Conservation (phyloP, 1,284 basidiomycete genomes). For the Trametes polyzona region DNA sequence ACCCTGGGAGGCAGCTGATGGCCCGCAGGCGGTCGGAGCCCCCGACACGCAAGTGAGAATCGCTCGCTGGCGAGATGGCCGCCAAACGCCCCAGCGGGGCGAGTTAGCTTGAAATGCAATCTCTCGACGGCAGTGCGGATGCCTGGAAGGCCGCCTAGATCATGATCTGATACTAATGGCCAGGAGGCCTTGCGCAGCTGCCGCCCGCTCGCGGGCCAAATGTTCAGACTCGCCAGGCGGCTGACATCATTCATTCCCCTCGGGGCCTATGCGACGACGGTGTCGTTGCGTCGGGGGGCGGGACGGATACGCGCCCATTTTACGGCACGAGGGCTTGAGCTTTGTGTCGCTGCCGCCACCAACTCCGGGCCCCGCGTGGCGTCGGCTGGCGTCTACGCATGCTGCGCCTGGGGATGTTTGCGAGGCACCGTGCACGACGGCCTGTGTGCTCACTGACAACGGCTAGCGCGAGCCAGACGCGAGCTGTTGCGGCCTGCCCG, state of each 20-base stretch:
- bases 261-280: neutral
- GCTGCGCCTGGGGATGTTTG: neutral
- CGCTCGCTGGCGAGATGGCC: conserved; percentile 10
- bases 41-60: neutral
- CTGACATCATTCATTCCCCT: conserved; percentile 5
- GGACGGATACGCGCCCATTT: conserved; percentile 17
- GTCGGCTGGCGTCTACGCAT: conserved; percentile 8
- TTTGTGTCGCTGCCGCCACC: conserved; percentile 31
- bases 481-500: neutral
- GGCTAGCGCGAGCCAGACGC: neutral
- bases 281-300: neutral
- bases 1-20: conserved; percentile 1
- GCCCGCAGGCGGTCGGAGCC: conserved; percentile 8
- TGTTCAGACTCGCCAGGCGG: conserved; percentile 6
- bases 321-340: conserved; percentile 29
- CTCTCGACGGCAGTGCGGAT: conserved; percentile 10
- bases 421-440: neutral
- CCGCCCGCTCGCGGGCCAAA: conserved; percentile 1
- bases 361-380: conserved; percentile 15
- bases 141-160: conserved; percentile 8
- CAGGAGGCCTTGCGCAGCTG: neutral
- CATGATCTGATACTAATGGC: conserved; percentile 17
- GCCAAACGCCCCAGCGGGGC: neutral
- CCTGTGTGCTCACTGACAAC: neutral
- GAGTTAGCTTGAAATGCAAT: conserved; percentile 16